Percentiles rank a stretch among this genome's conserved stretches.
Conservation (phyloP, 305 asterid genomes). For the Solanum aculeatissimum region DNA sequence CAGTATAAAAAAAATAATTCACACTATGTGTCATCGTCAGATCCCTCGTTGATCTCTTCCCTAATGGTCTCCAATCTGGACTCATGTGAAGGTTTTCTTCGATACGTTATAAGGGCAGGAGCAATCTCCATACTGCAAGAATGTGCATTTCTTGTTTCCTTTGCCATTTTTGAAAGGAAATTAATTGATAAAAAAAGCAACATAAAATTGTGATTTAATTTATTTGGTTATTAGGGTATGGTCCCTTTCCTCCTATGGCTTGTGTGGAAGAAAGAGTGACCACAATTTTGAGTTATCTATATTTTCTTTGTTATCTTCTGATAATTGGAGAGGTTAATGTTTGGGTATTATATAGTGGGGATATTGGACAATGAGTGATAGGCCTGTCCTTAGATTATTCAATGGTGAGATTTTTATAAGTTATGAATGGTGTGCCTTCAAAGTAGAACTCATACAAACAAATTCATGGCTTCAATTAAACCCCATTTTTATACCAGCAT, state of each 20-base stretch:
- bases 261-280: not conserved
- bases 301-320: not conserved
- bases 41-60: slow-evolving; percentile 16
- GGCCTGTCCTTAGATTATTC: not conserved
- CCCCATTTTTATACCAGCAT: not conserved
- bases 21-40: not conserved
- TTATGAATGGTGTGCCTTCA: not conserved
- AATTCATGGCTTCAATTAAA: not conserved
- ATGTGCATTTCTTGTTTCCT: not conserved
- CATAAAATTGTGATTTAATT: not conserved
- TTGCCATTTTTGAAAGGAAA: not conserved
- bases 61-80: slow-evolving; percentile 12
- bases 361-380: not conserved
- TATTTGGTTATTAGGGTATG: not conserved
- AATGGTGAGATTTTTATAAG: not conserved
- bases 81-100: slow-evolving; percentile 2
- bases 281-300: not conserved
- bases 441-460: not conserved
- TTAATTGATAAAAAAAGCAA: not conserved
- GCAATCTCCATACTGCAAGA: slow-evolving; percentile 12
- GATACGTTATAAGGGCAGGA: slow-evolving; percentile 4
- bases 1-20: not conserved
- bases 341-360: not conserved
- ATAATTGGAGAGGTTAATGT: not conserved
- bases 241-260: not conserved